phyloP scores from a whole-genome alignment of 2,329 filamentous ascomycete genomes.

The Leptographium flavum region DNA sequence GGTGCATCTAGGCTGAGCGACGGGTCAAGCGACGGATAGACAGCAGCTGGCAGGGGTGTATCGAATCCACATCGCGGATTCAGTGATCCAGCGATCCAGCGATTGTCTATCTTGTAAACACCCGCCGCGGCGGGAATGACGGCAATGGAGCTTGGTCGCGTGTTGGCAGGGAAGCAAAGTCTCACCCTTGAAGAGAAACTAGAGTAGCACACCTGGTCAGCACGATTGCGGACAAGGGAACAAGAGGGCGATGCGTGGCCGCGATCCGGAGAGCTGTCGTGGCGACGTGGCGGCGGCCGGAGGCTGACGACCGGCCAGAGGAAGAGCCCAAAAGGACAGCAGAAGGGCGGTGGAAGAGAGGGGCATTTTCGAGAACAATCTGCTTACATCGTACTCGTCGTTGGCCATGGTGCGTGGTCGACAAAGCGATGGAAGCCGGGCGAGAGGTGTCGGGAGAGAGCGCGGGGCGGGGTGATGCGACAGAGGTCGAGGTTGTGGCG shows the following conservation, averaged over 20 bases:
- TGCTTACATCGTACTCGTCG: constrained; percentile 98
- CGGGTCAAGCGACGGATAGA: background rate
- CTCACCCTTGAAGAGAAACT: constrained; percentile 99
- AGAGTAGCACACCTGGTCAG: constrained; percentile 10
- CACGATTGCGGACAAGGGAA: constrained; percentile 6
- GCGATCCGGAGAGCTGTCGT: background rate
- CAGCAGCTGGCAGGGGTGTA: too few species aligned
- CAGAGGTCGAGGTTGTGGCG: background rate
- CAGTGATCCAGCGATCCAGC: background rate
- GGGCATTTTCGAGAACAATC: constrained; percentile 1
- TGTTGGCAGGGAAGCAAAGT: background rate
- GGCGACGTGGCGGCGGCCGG: background rate
- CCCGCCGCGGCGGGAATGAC: background rate
- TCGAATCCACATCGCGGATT: too few species aligned
- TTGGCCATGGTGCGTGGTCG: constrained; percentile 61
- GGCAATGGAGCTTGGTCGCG: background rate
- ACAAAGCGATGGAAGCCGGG: background rate
- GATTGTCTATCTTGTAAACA: background rate
- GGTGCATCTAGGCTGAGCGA: background rate
- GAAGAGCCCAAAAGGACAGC: background rate
- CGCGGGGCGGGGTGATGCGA: background rate
- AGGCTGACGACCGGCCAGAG: background rate
- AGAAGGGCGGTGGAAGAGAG: constrained; percentile 2
- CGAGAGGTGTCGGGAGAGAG: background rate
- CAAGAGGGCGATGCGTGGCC: background rate